Base-by-base conservation (phyloP, 768 basidiomycete species). In the Gymnopilus dilepis region DNA sequence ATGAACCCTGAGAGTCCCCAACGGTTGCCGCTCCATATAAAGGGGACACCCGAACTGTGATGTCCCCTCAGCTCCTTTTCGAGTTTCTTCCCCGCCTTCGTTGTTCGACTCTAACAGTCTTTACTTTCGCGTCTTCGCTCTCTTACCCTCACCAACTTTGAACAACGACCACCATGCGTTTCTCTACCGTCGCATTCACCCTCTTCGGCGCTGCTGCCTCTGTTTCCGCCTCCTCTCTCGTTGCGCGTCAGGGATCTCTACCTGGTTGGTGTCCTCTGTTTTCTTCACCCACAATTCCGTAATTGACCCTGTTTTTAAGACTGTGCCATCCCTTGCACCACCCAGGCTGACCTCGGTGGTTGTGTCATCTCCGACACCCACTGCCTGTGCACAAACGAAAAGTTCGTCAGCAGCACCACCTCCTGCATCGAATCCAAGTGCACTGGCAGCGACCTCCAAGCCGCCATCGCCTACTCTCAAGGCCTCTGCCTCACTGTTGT, bases 381-480 rank as follows among this genome's bases (percentile, higher is more conserved):
- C 26, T 93, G 91, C 66, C 75, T 89, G 30, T 91, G 89, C 81
- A 73, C 75, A 5, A 77, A 74, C 69, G 0, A 65, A 19, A n/a
- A 59, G 1, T 90, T 88, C 68, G 65, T 89, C 61, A 50, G 59
- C 38, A 69, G 70, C 56, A 79, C 80, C 48, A 83, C 84, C 37
- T 1, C 66, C 0, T 90, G 89, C 73, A 82, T 89, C 62, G 21
- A 70, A 52, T 37, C 51, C 4, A 64, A 73, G n/a, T 90, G 89
- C 77, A 61, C 65, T 0, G 82, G 79, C 48, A 38, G 34, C 11
- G 86, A 89, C 68, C 76, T 87, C 59, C 31, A 65, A 24, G 65
- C 53, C 12, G 84, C 88, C n/a, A 69, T 81, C 53, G 19, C 57
- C 0, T 72, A 70, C 56, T 81, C 87, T 6, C 72, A 78, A 50